phyloP scores from a whole-genome alignment of 1,284 basidiomycete genomes.

The Boletus mariae region DNA sequence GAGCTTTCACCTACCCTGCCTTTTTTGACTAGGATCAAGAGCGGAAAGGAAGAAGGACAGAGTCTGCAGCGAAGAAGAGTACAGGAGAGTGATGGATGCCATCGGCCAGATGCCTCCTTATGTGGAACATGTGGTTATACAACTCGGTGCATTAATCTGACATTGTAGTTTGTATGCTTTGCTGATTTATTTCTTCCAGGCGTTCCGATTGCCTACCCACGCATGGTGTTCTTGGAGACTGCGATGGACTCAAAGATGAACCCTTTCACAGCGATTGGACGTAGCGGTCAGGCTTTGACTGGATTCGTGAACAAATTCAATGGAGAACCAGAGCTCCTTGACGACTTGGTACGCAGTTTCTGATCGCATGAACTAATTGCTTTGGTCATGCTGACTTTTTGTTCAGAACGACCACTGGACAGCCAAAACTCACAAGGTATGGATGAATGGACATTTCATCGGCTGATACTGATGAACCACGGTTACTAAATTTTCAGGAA shows the following conservation, averaged over 20 bases:
- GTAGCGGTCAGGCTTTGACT: slow-evolving; percentile 62
- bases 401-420: slow-evolving; percentile 87
- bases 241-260: slow-evolving; percentile 81
- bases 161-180: not conserved
- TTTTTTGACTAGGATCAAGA: slow-evolving; percentile 37
- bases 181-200: slow-evolving; percentile 37
- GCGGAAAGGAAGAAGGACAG: slow-evolving; percentile 83
- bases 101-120: slow-evolving; percentile 53
- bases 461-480: not conserved
- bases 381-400: not conserved
- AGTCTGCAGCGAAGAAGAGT: slow-evolving; percentile 73
- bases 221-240: slow-evolving; percentile 85
- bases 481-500: slow-evolving; percentile 42
- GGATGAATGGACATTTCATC: not conserved
- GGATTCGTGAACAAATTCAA: slow-evolving; percentile 93
- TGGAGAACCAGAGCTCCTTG: slow-evolving; percentile 84
- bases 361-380: not conserved
- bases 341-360: slow-evolving; percentile 68
- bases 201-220: slow-evolving; percentile 84
- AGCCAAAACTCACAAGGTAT: slow-evolving; percentile 73
- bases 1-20: not conserved
- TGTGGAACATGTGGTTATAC: slow-evolving; percentile 80
- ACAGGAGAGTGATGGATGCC: slow-evolving; percentile 68
- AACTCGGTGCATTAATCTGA: slow-evolving; percentile 51
- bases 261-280: slow-evolving; percentile 73